Base-by-base conservation (phyloP, 2,329 filamentous ascomycete genomes). In the Arthrobotrys conoides region DNA sequence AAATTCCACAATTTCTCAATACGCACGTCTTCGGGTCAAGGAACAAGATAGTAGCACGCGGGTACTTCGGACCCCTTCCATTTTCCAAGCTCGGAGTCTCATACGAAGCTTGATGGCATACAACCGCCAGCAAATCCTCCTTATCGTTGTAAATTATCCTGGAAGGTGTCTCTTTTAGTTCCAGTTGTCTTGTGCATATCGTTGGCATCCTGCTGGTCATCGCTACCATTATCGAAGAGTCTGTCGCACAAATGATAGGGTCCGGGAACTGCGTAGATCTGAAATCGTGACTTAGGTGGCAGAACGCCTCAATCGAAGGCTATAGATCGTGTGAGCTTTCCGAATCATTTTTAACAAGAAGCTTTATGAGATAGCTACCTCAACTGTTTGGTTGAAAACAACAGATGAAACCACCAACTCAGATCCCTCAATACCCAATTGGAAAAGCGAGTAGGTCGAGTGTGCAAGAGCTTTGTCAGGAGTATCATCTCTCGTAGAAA, bases 1-100 rank as follows among this genome's bases (percentile, higher is more conserved):
- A 41, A 2, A 59, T 20, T 38, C 10, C 14, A 20, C 2, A 9
- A 20, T 41, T 27, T 5, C 10, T 36, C 14, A 18, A 2, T n/a
- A 76, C 71, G n/a, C 61, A 82, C 81, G 79, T 81, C 70, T 73
- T 80, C 16, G 81, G 81, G 71, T 82, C 77, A 9, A 82, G 64
- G 61, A 82, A 81, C 38, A 80, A 67, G 48, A 82, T 72, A 10
- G 76, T 69, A 41, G 63, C 63, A 2, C 44, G 64, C 0, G 64
- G 44, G 0, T 20, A 22, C 24, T 61, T 79, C 18, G 10, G 20
- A 9, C 20, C 16, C 18, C 36, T 69, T 38, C 22, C 48, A 0
- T 65, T 65, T 24, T 65, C 73, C 3, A 48, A 14, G 20, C 16
- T 46, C 18, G 49, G 16, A 22, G 55, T 68, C 49, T 38, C 27